Conservation (phyloP, 2,329 filamentous ascomycete species). For the Colletotrichum godetiae region DNA sequence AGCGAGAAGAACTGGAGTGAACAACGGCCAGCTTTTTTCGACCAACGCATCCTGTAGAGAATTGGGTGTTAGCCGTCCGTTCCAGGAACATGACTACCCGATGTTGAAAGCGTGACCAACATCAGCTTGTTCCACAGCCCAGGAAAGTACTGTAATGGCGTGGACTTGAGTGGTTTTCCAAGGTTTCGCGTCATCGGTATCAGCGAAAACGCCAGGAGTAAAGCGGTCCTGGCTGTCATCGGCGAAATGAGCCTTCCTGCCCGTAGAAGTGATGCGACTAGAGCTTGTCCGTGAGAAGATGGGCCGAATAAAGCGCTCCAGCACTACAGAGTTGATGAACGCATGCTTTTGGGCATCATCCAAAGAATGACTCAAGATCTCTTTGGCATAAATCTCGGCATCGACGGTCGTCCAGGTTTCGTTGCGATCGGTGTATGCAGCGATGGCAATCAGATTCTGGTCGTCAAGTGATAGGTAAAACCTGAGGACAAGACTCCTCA, state of each 20-base stretch:
- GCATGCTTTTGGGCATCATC: conserved; percentile 24
- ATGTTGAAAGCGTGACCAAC: conserved; percentile 47
- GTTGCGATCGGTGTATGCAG: conserved; percentile 44
- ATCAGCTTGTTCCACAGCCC: conserved; percentile 65
- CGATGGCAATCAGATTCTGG: conserved; percentile 44
- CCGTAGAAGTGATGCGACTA: conserved; percentile 64
- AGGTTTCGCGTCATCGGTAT: conserved; percentile 55
- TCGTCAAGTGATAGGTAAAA: conserved; percentile 17
- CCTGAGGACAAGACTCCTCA: background rate
- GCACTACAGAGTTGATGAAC: conserved; percentile 66
- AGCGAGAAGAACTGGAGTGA: conserved; percentile 76
- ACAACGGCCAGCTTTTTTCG: conserved; percentile 72
- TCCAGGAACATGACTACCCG: background rate
- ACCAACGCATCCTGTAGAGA: conserved; percentile 53
- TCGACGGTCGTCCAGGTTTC: conserved; percentile 53
- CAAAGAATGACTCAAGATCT: conserved; percentile 46
- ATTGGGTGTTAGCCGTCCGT: conserved; percentile 21
- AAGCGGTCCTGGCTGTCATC: conserved; percentile 41
- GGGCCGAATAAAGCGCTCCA: conserved; percentile 73
- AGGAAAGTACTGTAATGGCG: conserved; percentile 60
- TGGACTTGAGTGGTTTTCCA: conserved; percentile 62
- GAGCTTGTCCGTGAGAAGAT: conserved; percentile 71
- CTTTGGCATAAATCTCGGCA: conserved; percentile 44
- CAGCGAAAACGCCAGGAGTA: background rate
- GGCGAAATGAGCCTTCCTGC: conserved; percentile 63